Base-by-base conservation (phyloP, 169 alveolate genomes). In the Babesia ovis region DNA sequence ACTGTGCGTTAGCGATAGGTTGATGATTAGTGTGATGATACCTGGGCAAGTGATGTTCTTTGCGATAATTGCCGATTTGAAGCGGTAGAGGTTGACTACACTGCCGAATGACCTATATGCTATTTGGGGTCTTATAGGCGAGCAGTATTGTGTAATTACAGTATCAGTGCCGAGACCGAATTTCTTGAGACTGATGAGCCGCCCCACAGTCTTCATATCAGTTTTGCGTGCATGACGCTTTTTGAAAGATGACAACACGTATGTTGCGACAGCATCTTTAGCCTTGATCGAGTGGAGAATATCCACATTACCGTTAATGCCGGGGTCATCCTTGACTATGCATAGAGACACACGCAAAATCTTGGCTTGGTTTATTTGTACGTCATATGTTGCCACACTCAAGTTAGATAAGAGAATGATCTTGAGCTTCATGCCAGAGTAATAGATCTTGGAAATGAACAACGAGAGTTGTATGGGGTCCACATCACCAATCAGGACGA, bases 401-500 rank as follows among this genome's bases (percentile, higher is more conserved):
- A 35, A 27, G 42, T 66, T 76, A 11, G 89, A 55, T 20, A 81
- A 43, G 27, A 81, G 66, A 23, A 81, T 66, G 42, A 81, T 70
- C 48, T 72, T 81, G 37, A 71, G 64, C 50, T 70, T 70, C 27
- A 31, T 32, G 16, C 68, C 64, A 3, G 86, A 42, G 25, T 68
- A 79, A 46, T 71, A 81, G 22, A 71, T 67, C 71, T 66, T 81
- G 35, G 71, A 70, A 8, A 89, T 71, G 58, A 89, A 89, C 56
- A 73, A 79, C 56, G 86, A 81, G 42, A 89, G 73, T 59, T 89
- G 90, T 29, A 77, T 55, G 5, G 93, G 93, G 32, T 84, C 90
- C 23, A 89, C 77, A 48, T 89, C 91, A 0, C 93, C 93, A 53
- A 89, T 75, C 29, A 89, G 71, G 29, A 89, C 48, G 54, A 89